Percentiles rank a stretch among this genome's conserved stretches.
Conservation (phyloP, 139 green algal species). For the Micromonas pusilla region DNA sequence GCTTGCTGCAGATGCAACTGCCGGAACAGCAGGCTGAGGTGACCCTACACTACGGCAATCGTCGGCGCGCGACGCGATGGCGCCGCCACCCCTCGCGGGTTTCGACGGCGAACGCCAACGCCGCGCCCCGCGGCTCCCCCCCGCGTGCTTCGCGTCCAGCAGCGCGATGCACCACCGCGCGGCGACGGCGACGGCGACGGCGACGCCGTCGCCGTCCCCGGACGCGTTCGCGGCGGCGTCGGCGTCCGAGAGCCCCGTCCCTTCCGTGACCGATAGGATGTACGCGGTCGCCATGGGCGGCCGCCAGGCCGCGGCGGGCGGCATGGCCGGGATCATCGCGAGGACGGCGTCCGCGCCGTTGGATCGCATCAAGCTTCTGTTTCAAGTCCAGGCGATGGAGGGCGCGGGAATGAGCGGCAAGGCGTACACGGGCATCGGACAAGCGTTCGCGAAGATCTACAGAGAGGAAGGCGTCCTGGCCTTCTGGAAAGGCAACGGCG, state of each 20-base stretch:
- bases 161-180: too few species aligned
- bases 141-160: too few species aligned
- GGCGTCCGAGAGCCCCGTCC: background rate
- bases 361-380: conserved; percentile 91
- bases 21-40: too few species aligned
- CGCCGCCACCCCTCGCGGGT: too few species aligned
- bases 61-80: too few species aligned
- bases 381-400: conserved; percentile 77
- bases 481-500: conserved; percentile 89
- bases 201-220: too few species aligned
- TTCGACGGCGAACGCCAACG: too few species aligned
- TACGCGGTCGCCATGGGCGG: background rate
- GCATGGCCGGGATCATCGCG: conserved; percentile 57
- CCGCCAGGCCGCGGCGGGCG: conserved; percentile 47
- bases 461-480: conserved; percentile 79
- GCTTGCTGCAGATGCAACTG: too few species aligned
- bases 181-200: too few species aligned
- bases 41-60: too few species aligned
- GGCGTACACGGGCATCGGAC: conserved; percentile 76
- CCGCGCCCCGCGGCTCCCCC: too few species aligned
- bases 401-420: conserved; percentile 37
- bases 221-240: background rate
- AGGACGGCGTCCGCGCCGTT: conserved; percentile 63
- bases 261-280: background rate
- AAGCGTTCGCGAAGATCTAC: conserved; percentile 74